Evolutionary conservation across 805 yeast species (phyloP).

Genomic region (Monosporozyma yasuniensis): DNA sequence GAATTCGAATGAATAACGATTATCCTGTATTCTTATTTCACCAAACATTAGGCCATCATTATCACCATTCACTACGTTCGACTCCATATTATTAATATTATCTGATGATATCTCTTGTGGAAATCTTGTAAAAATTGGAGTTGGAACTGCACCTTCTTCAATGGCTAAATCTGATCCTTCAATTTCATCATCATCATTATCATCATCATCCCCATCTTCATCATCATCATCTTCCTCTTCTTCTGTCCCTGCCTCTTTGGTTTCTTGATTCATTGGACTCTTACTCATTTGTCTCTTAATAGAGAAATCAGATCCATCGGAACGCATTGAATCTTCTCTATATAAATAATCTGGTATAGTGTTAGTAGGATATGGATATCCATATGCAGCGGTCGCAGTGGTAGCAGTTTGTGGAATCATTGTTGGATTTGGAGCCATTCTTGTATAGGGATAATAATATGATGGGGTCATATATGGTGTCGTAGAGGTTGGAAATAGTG

Average conservation of each 20-base stretch:
- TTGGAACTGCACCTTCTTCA: constrained; percentile 19
- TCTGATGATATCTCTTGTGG: neutral
- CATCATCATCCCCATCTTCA: too few species aligned
- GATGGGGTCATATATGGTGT: neutral
- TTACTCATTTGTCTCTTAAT: neutral
- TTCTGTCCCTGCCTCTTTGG: neutral
- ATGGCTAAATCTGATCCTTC: constrained; percentile 23
- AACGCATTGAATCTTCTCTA: neutral
- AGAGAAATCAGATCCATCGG: neutral
- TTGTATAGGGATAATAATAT: neutral
- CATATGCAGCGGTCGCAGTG: neutral
- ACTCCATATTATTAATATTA: neutral
- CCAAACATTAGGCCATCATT: constrained; percentile 14
- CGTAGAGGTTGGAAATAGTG: neutral
- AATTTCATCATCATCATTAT: constrained; percentile 10
- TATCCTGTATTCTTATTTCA: constrained; percentile 20
- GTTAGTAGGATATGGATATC: neutral
- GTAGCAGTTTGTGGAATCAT: constrained; percentile 1
- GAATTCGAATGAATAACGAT: constrained; percentile 24
- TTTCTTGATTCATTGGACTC: neutral
- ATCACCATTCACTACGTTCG: neutral
- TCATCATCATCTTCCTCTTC: constrained; percentile 1
- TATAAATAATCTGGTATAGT: neutral
- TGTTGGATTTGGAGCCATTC: neutral
- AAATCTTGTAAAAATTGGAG: constrained; percentile 10